Base-by-base conservation (phyloP, 1,284 basidiomycete species). In the Rhodotorula sp. region DNA sequence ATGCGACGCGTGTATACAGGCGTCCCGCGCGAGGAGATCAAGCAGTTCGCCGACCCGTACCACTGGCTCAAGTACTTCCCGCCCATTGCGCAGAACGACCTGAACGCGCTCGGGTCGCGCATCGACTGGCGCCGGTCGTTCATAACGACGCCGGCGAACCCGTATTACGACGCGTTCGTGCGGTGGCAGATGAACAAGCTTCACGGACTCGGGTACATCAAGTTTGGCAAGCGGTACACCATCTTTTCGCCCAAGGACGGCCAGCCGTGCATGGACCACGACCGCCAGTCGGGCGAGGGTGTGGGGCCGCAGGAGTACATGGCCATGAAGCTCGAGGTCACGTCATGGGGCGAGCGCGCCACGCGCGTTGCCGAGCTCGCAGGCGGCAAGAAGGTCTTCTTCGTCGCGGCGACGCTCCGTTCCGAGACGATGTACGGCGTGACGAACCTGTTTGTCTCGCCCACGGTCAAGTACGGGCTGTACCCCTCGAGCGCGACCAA, bases 211-310 rank as follows among this genome's bases (percentile, higher is more conserved):
- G 89, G 90, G 50, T 94, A 94, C 83, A 92, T 97, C 85, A 96
- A 97, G 84, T 99, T 98, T 80, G 97, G 97, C 64, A 92, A 98
- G 84, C 90, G 97, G 58, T 97, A 98, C 83, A 99, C 97, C 54
- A 94, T 99, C 81, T 99, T 97, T 86, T 96, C 92, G 78, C 94
- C 94, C n/a, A 98, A 98, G 83, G 97, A 99, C 80, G 94, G 94
- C 17, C 97, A 99, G 81, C 96, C 97, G 1, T 99, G 97, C 82
- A 99, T 99, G 97, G 97, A 99, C 84, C 97, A 99, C 84, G 97
- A 99, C 82, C 91, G 97, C 74, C 88, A 89, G 68, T 93, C 94
- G 75, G 97, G 97, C 61, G 97, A 99, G 83, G 95, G 91, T 65
- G 85, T 97, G 69, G 93, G 93, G 27, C 96, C 97, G 13, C 94